Base-by-base conservation (phyloP, 768 basidiomycete species). In the Suillus plorans region DNA sequence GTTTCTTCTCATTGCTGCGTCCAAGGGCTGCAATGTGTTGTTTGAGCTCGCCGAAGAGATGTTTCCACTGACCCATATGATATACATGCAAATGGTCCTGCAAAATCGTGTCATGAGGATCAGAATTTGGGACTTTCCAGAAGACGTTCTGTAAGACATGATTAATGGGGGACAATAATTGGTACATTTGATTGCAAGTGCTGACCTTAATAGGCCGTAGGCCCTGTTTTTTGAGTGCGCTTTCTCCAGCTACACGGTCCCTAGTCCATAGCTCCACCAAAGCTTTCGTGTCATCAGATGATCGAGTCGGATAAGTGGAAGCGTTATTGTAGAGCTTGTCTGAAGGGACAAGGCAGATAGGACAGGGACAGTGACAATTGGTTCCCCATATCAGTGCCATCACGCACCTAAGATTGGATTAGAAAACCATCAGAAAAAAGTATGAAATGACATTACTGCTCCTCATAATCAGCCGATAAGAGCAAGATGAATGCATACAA, bases 1-100 rank as follows among this genome's bases (percentile, higher is more conserved):
- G 57, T 5, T 62, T 44, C 4, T 60, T 67, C 18, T 45, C 41
- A 0, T 63, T 45, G 0, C 36, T 42, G 8, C 69, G 31, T 5
- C 68, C 68, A 14, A 68, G 45, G 18, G 52, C 63, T 13, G 65
- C 63, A 8, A 74, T 14, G 47, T 67, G 49, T 9, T 13, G 14
- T 61, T 42, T 42, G 41, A 42, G 41, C 16, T 16, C 6, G 37
- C 56, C 71, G 70, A 20, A 80, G 7, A 80, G 58, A 65, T 80
- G 80, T 37, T 77, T 66, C 10, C 72, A 36, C 34, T 36, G 34
- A 36, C 68, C 56, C 69, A 65, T 65, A 55, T 73, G 58, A 66
- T 78, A 72, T 14, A 69, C 67, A 68, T 84, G 82, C n/a, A 82
- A 71, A 20, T 67, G 72, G 66, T 84, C 81, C 65, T 74, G 81